Conservation (phyloP, 2,329 filamentous ascomycete species). For the Alternaria atra region DNA sequence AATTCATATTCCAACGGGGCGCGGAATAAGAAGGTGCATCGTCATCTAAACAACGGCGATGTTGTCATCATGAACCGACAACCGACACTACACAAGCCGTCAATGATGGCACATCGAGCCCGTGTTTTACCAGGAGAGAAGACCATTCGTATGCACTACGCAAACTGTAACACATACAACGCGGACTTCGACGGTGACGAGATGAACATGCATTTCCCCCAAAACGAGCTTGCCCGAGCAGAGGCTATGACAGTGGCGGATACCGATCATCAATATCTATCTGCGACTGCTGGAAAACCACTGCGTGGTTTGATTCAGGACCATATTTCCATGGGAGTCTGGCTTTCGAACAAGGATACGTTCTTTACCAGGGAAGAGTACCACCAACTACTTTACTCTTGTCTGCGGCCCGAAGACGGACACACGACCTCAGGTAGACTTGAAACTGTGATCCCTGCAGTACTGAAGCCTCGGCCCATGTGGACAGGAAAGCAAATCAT, state of each 20-base stretch:
- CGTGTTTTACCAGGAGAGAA: conserved; percentile 92
- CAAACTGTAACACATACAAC: conserved; percentile 99
- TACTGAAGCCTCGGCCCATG: conserved; percentile 79
- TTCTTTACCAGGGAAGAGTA: conserved; percentile 91
- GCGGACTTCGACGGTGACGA: conserved; percentile 99
- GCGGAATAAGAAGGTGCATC: conserved; percentile 93
- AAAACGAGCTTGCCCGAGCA: conserved; percentile 92
- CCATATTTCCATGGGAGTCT: conserved; percentile 93
- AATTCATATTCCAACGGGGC: conserved; percentile 76
- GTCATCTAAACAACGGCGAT: conserved; percentile 95
- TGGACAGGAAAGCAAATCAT: conserved; percentile 99
- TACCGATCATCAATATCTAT: conserved; percentile 96
- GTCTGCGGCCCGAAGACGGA: conserved; percentile 86
- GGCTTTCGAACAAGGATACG: conserved; percentile 88
- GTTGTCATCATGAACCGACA: conserved; percentile 99
- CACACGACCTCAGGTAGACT: conserved; percentile 86
- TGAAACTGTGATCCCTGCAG: conserved; percentile 78
- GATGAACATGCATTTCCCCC: conserved; percentile 99
- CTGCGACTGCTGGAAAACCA: conserved; percentile 90
- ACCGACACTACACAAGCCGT: conserved; percentile 96
- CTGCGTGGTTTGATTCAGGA: conserved; percentile 97
- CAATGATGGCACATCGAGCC: conserved; percentile 97
- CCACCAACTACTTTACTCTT: conserved; percentile 91
- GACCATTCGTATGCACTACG: conserved; percentile 99
- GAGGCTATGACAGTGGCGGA: conserved; percentile 94